These are phyloP conservation scores for Fraxinus pennsylvanica DNA, from an alignment of 257 asterid species.

Conservation along the genomic window DNA sequence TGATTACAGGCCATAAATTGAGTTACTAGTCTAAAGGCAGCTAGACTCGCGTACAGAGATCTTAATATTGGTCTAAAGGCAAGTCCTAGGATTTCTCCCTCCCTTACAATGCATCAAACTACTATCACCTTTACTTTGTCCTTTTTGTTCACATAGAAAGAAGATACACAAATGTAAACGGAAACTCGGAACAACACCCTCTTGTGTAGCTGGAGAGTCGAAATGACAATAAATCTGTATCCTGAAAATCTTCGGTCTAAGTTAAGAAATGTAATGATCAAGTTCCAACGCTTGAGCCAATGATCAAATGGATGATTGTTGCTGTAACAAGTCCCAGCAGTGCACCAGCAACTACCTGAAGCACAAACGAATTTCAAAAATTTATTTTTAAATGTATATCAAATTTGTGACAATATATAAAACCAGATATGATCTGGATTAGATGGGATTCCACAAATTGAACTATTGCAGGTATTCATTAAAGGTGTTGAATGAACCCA, in stretches of 20 bases:
- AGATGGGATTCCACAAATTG: not conserved
- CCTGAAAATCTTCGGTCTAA: not conserved
- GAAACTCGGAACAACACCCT: slow-evolving; percentile 9
- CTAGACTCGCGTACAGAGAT: not conserved
- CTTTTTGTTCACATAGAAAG: too few species aligned
- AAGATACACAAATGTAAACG: too few species aligned
- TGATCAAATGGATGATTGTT: slow-evolving; percentile 41
- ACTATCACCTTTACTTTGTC: not conserved
- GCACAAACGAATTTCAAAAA: not conserved
- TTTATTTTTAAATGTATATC: not conserved
- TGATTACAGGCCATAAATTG: too few species aligned
- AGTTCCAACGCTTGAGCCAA: slow-evolving; percentile 31
- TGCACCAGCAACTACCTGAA: slow-evolving; percentile 85
- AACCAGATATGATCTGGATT: not conserved
- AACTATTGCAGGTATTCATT: not conserved
- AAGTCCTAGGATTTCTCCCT: too few species aligned
- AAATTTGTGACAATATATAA: not conserved
- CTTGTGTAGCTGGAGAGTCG: not conserved
- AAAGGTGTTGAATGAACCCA: not conserved
- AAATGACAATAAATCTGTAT: not conserved
- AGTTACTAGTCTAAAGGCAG: too few species aligned
- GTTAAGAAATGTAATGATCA: slow-evolving; percentile 21
- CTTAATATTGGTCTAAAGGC: too few species aligned
- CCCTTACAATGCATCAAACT: too few species aligned
- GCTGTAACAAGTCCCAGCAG: slow-evolving; percentile 59